Evolutionary conservation across 2,329 filamentous ascomycete species (phyloP), one percentile per base, ranked within the genome.

Genomic region (Penicillium sp.): DNA sequence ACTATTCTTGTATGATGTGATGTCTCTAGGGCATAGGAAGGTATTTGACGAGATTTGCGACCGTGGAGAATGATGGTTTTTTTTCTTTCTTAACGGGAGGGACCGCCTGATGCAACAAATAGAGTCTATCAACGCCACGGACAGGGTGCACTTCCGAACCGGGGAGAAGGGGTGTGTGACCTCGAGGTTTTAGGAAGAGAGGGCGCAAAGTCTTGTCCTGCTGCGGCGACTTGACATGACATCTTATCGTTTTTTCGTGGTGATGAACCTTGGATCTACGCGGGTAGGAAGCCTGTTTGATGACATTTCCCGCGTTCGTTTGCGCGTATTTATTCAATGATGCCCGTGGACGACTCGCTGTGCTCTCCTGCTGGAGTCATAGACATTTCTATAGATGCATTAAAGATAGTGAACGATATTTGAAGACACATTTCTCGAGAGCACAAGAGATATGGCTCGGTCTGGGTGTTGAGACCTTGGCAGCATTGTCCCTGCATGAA

Each of bases 61-160:
- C 48, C 50, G 51, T 56, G 51, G 47, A 26, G 21, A 41, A 49
- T 33, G 34, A 16, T 28, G 41, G 33, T 31, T n/a, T 29, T n/a
- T 29, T 42, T 39, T 9, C 48, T 39, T 8, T 18, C 26, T 24
- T 34, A 31, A 43, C 41, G 31, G 28, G 31, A 42, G 26, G 38
- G 36, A 43, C 24, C 52, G 54, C 43, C 54, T 42, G 29, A 51
- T 59, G 54, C 57, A 54, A 47, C 52, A 53, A 58, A 43, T 41
- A 52, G 51, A 53, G 51, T 53, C 49, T 57, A 57, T 53, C 46
- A 49, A 51, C 54, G 57, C 55, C 55, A 60, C 55, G 6, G 45
- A 51, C 43, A 47, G 31, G 50, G 47, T 47, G 52, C 52, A 53
- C 51, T 18, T 39, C 9, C 8, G 46, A 49, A 45, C 33, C 36